phyloP scores from a whole-genome alignment of 2,329 filamentous ascomycete genomes.

The Aspergillus hortae region DNA sequence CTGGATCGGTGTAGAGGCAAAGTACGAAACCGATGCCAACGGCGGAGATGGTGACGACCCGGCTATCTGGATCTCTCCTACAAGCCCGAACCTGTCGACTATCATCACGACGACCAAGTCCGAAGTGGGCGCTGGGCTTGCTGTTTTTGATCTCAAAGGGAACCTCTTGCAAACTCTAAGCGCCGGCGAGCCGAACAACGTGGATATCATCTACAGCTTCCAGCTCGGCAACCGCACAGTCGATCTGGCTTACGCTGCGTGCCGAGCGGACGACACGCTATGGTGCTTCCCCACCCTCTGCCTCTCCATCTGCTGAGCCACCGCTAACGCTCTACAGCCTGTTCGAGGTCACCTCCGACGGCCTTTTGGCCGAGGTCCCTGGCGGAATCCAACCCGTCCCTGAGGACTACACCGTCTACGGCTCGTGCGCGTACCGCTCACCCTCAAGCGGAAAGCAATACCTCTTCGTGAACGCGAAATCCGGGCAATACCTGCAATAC shows the following conservation, averaged over 20 bases:
- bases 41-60: slow-evolving; percentile 8
- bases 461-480: slow-evolving; percentile 5
- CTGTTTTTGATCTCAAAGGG: slow-evolving; percentile 4
- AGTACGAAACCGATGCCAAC: slow-evolving; percentile 7
- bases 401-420: slow-evolving; percentile 4
- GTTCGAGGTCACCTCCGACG: slow-evolving; percentile 3
- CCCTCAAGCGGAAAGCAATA: slow-evolving; percentile 3
- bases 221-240: neutral
- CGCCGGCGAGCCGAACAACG: slow-evolving; percentile 7
- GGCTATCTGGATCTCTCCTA: slow-evolving; percentile 5
- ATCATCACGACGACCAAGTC: slow-evolving; percentile 8
- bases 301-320: neutral
- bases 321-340: neutral
- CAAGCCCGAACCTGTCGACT: neutral
- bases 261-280: slow-evolving; percentile 6
- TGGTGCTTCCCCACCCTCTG: neutral
- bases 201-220: slow-evolving; percentile 6
- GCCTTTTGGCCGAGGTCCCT: neutral
- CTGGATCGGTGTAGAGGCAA: slow-evolving; percentile 2
- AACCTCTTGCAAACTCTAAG: slow-evolving; percentile 3
- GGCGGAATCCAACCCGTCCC: slow-evolving; percentile 3
- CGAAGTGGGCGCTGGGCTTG: slow-evolving; percentile 1
- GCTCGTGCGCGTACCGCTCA: slow-evolving; percentile 7
- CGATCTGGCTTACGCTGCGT: slow-evolving; percentile 6
- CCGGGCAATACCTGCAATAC: slow-evolving; percentile 2